Evolutionary conservation across 2,329 filamentous ascomycete genomes (phyloP).

Genomic region (Talaromyces pinophilus): DNA sequence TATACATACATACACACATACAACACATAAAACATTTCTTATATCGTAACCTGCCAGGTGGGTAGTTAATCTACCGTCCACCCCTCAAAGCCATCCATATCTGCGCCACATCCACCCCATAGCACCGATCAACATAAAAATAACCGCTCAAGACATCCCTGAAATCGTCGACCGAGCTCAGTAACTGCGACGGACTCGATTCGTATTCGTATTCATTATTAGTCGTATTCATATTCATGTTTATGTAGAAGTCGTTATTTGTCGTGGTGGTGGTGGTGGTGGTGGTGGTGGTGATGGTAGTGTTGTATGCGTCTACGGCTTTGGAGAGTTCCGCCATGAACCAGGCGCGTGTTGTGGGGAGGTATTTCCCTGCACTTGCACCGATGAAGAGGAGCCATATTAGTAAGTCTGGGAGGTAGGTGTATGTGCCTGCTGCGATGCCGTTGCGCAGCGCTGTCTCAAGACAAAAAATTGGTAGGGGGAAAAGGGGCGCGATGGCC

Average conservation of each 20-base stretch:
- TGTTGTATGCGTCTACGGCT: not conserved
- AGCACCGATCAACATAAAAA: constrained; percentile 41
- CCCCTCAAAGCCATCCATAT: constrained; percentile 32
- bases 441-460: constrained; percentile 37
- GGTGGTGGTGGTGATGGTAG: not conserved
- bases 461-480: constrained; percentile 37
- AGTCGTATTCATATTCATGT: not conserved
- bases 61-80: not conserved
- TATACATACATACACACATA: constrained; percentile 3
- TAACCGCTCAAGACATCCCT: constrained; percentile 35
- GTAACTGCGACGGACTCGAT: not conserved
- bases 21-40: constrained; percentile 1
- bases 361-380: constrained; percentile 30
- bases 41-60: not conserved
- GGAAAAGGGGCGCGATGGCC: constrained; percentile 37
- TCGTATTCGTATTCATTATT: not conserved
- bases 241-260: constrained; percentile 26
- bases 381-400: constrained; percentile 43
- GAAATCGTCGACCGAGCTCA: constrained; percentile 38
- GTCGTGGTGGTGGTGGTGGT: not conserved
- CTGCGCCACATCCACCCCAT: constrained; percentile 33
- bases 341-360: constrained; percentile 26
- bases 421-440: constrained; percentile 36
- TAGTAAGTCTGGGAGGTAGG: constrained; percentile 36
- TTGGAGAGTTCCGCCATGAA: constrained; percentile 35